Evolutionary conservation across 2,329 filamentous ascomycete genomes (phyloP), one percentile per base, ranked within the genome.

Genomic region (Macroventuria anomochaeta): DNA sequence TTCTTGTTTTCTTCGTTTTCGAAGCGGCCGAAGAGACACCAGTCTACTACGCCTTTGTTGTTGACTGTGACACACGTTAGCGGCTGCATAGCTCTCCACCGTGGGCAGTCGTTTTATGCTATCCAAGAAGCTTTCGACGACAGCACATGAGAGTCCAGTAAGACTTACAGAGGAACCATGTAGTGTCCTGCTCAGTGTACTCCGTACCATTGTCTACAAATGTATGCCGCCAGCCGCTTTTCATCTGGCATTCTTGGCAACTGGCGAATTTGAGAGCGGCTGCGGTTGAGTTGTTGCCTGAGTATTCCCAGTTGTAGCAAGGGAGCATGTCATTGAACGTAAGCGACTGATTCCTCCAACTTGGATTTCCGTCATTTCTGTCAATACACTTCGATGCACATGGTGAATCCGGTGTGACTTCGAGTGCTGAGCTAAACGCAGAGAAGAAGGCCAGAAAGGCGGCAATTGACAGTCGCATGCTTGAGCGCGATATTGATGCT

Each of bases 81-180:
- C 12, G 7, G 1, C 23, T 33, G 13, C n/a, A 8, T 10, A 8
- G 8, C 8, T 25, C 23, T 5, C 23, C 23, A 5, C 8, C 23
- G 8, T 5, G 23, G 23, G 23, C 8, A 8, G 23, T 25, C 5
- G 23, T 25, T 25, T 25, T 25, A 8, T 8, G 23, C 23, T 25
- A 5, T 25, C 23, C 8, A 25, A 5, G 8, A 25, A 8, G 23
- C 23, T 8, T 3, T 34, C 4, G 4, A 4, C 8, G 13, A 37
- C 5, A 18, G 13, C 2, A 36, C 10, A n/a, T n/a, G 26, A 18
- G 10, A 20, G 7, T 3, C 10, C 28, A 23, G 40, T 17, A 7
- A 17, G 21, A 58, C 62, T 47, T 54, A 65, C 62, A 62, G 26
- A 63, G 15, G 28, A 63, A 66, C 63, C 61, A 66, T 25, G 33